Evolutionary conservation across 768 basidiomycete species (phyloP).

Genomic region (Cyathus striatus): DNA sequence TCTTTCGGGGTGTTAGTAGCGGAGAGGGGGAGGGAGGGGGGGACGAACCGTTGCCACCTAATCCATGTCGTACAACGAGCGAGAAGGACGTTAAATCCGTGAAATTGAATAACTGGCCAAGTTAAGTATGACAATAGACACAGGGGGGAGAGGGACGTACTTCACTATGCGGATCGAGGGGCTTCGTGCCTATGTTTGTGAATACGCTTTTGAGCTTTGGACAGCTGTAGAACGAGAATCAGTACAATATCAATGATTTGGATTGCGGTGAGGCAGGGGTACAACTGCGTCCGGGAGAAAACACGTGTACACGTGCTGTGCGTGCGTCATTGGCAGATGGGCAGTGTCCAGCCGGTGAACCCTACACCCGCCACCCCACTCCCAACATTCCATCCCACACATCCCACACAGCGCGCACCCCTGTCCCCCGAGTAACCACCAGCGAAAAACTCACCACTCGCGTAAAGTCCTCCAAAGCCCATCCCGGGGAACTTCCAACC

Average conservation of each 20-base stretch:
- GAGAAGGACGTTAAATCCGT: slow-evolving; percentile 39
- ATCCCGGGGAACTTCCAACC: slow-evolving; percentile 39
- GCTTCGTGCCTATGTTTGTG: slow-evolving; percentile 34
- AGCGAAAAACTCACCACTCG: slow-evolving; percentile 22
- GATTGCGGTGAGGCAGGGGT: too few relatives aligned
- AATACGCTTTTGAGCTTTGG: slow-evolving; percentile 37
- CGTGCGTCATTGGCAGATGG: background rate
- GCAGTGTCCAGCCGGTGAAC: background rate
- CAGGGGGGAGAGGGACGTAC: slow-evolving; percentile 5
- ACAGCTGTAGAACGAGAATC: slow-evolving; percentile 22
- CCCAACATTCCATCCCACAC: too few relatives aligned
- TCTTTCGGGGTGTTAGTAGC: slow-evolving; percentile 16
- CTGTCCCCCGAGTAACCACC: background rate
- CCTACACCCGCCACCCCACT: too few relatives aligned
- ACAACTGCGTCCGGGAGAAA: background rate
- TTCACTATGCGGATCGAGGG: slow-evolving; percentile 27
- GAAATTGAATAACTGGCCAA: slow-evolving; percentile 34
- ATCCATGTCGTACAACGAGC: slow-evolving; percentile 39
- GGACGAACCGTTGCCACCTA: slow-evolving; percentile 28
- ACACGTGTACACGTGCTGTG: background rate
- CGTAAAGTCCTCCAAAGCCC: slow-evolving; percentile 36
- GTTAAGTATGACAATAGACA: background rate
- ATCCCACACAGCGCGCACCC: background rate
- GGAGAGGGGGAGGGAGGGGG: background rate
- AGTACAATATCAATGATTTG: too few relatives aligned